These are phyloP conservation scores for Akebia trifoliata DNA, from an alignment of 164 flowering plant species.

Conservation along the genomic window DNA sequence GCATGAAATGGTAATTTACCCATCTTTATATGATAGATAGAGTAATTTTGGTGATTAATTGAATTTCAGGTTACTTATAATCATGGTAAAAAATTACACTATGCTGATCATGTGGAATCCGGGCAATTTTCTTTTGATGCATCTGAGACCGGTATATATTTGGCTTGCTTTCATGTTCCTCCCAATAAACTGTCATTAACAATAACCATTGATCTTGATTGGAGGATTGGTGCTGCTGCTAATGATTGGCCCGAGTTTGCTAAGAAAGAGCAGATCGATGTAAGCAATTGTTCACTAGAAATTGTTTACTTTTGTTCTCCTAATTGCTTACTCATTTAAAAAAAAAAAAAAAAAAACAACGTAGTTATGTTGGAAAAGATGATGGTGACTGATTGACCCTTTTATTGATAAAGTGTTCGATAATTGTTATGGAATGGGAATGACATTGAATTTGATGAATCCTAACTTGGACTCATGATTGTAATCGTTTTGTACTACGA, in stretches of 20 bases:
- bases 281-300: slow-evolving; percentile 21
- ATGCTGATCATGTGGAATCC: slow-evolving; percentile 41
- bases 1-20: too few species aligned
- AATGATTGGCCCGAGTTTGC: slow-evolving; percentile 79
- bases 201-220: slow-evolving; percentile 57
- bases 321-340: too few species aligned
- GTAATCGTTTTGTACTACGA: too few species aligned
- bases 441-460: too few species aligned
- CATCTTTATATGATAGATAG: too few species aligned
- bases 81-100: slow-evolving; percentile 49
- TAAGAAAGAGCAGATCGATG: slow-evolving; percentile 69
- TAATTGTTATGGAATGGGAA: too few species aligned
- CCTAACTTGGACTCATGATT: too few species aligned
- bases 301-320: not conserved
- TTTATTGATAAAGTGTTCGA: too few species aligned
- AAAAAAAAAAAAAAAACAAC: too few species aligned
- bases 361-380: too few species aligned
- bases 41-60: not conserved
- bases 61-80: slow-evolving; percentile 59
- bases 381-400: too few species aligned
- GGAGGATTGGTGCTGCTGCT: slow-evolving; percentile 74
- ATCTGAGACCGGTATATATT: slow-evolving; percentile 61
- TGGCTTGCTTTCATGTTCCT: slow-evolving; percentile 53
- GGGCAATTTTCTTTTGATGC: slow-evolving; percentile 75
- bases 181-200: slow-evolving; percentile 39